Conservation (phyloP, 2,329 filamentous ascomycete species). For the Emydomyces testavorans region DNA sequence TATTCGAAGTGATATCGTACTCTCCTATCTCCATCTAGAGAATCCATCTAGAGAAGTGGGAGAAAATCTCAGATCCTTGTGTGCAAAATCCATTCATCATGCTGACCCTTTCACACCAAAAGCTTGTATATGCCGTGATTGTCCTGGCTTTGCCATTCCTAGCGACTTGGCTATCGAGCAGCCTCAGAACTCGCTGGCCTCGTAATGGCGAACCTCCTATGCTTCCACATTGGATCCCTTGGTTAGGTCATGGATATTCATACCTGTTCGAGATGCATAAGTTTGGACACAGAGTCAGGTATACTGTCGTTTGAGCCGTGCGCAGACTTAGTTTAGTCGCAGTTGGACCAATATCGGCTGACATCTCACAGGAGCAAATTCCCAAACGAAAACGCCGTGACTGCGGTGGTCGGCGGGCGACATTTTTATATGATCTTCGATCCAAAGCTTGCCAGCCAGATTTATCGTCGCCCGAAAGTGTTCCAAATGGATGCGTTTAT, state of each 20-base stretch:
- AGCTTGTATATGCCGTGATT: not conserved
- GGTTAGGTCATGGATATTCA: constrained; percentile 6
- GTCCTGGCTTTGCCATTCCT: constrained; percentile 2
- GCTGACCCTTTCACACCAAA: not conserved
- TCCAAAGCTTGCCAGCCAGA: constrained; percentile 17
- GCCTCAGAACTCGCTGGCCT: constrained; percentile 3
- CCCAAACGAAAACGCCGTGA: constrained; percentile 7
- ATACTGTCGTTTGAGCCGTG: not conserved
- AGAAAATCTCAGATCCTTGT: not conserved
- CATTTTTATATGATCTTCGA: constrained; percentile 19
- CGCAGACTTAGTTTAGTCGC: not conserved
- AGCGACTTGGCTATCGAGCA: constrained; percentile 7
- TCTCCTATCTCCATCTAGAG: too few species aligned
- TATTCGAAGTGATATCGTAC: too few species aligned
- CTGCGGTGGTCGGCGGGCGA: constrained; percentile 14
- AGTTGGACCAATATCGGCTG: not conserved
- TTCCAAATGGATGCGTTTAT: constrained; percentile 19
- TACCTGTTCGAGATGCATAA: not conserved
- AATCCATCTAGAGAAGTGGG: not conserved
- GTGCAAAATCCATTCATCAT: not conserved
- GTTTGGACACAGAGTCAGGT: constrained; percentile 2
- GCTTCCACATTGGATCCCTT: constrained; percentile 11
- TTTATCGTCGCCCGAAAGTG: constrained; percentile 17
- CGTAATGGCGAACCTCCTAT: constrained; percentile 9
- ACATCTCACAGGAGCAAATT: constrained; percentile 9